These are phyloP conservation scores for Leccinum pellstonianum DNA, from an alignment of 768 basidiomycete genomes.

Conservation along the genomic window DNA sequence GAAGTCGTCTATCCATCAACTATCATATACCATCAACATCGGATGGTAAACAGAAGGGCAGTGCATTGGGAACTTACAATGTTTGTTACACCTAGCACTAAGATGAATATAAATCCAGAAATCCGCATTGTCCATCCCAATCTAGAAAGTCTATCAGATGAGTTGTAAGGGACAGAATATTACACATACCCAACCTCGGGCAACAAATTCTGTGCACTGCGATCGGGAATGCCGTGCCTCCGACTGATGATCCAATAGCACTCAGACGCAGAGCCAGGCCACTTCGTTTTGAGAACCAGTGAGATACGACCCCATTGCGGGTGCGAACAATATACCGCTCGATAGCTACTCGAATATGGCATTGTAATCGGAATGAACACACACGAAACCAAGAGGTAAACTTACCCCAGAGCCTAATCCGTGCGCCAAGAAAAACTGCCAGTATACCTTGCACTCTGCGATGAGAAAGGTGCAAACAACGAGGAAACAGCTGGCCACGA, in stretches of 20 bases:
- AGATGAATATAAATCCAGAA: slow-evolving; percentile 53
- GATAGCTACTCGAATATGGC: slow-evolving; percentile 29
- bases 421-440: slow-evolving; percentile 75
- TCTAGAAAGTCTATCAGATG: slow-evolving; percentile 32
- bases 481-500: slow-evolving; percentile 47
- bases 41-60: too few species aligned
- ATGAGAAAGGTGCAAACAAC: slow-evolving; percentile 57
- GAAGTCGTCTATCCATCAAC: slow-evolving; percentile 45
- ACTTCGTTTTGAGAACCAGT: slow-evolving; percentile 68
- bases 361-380: neutral
- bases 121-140: slow-evolving; percentile 77
- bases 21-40: slow-evolving; percentile 8
- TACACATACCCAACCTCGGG: slow-evolving; percentile 49
- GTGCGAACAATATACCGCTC: slow-evolving; percentile 53
- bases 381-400: neutral
- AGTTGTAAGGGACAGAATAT: neutral
- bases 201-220: slow-evolving; percentile 50
- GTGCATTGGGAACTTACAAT: slow-evolving; percentile 35
- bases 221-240: slow-evolving; percentile 69
- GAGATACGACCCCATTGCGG: slow-evolving; percentile 48
- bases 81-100: slow-evolving; percentile 48
- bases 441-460: slow-evolving; percentile 66
- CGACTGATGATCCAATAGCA: slow-evolving; percentile 65
- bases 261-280: slow-evolving; percentile 59
- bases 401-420: slow-evolving; percentile 64